Evolutionary conservation across 208 protist genomes (phyloP).

Genomic region (Wallacemonas sp.): DNA sequence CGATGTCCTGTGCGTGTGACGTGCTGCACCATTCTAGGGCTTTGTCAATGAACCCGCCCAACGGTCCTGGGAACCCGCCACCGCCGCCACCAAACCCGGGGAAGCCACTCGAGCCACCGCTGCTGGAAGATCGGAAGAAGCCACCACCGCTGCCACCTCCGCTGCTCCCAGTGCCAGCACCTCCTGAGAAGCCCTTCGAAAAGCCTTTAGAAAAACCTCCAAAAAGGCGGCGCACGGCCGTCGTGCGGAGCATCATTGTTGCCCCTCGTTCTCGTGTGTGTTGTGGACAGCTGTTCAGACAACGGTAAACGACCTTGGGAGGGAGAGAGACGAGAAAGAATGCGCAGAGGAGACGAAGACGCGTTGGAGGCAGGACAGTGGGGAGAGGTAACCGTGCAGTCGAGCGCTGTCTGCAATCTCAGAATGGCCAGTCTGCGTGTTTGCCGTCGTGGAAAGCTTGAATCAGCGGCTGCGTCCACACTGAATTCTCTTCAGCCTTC

Average conservation of each 20-base stretch:
- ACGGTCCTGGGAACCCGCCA: conserved; percentile 19
- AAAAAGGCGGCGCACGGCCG: conserved; percentile 27
- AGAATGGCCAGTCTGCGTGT: no score
- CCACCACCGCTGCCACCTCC: conserved; percentile 9
- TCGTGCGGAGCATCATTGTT: conserved; percentile 39
- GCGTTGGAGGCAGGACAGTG: no score
- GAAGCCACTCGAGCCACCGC: conserved; percentile 10
- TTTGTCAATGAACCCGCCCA: conserved; percentile 76
- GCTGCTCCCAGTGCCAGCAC: conserved; percentile 3
- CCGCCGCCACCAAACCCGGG: conserved; percentile 19
- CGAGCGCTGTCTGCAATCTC: no score
- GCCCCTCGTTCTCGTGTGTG: no score
- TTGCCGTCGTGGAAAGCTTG: no score
- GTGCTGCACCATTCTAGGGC: conserved; percentile 86
- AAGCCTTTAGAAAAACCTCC: conserved; percentile 42
- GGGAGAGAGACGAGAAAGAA: neutral
- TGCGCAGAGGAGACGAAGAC: no score
- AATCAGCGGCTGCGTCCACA: no score
- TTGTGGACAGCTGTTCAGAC: no score
- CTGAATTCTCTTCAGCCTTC: no score
- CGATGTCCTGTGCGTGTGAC: conserved; percentile 77
- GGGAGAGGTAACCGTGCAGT: no score
- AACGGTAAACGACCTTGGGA: neutral
- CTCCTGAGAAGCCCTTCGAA: conserved; percentile 41
- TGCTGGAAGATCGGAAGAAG: conserved; percentile 16